A percentile compares a stretch with the other conserved stretches of the same genome.
Evolutionary conservation across 306 rosid genomes (phyloP).

Genomic region (Parietaria judaica): DNA sequence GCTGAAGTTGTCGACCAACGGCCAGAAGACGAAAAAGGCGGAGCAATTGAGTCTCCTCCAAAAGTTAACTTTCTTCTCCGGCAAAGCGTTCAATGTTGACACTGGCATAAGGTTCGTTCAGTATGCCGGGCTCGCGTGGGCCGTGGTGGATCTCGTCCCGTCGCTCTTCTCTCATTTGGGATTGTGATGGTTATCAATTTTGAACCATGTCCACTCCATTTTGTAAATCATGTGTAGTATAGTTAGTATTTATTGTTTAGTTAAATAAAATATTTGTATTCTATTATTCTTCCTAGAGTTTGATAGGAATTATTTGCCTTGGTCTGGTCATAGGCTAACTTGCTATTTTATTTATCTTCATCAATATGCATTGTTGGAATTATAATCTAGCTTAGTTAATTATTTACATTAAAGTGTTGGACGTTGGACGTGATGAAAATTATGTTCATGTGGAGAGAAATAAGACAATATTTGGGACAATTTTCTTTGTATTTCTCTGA

Average conservation of each 20-base stretch:
- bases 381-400: no score
- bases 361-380: no score
- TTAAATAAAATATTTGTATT: neutral
- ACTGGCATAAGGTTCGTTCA: constrained; percentile 85
- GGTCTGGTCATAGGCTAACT: no score
- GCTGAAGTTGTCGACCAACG: constrained; percentile 31
- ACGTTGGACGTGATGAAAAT: no score
- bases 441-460: no score
- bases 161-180: constrained; percentile 47
- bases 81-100: constrained; percentile 63
- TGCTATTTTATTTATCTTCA: no score
- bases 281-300: neutral
- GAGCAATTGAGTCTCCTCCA: constrained; percentile 44
- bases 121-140: constrained; percentile 90
- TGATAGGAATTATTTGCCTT: neutral
- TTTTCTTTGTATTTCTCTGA: no score
- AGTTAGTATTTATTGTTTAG: neutral
- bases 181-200: constrained; percentile 31
- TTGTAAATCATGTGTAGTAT: constrained; percentile 18
- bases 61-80: constrained; percentile 37
- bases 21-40: constrained; percentile 36
- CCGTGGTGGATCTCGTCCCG: constrained; percentile 92
- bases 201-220: neutral
- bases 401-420: no score
- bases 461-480: no score